Percentiles rank a stretch among this genome's conserved stretches.
These are phyloP conservation scores for Calonectria hawksworthii DNA, from an alignment of 2,329 filamentous ascomycete species.

Conservation along the genomic window DNA sequence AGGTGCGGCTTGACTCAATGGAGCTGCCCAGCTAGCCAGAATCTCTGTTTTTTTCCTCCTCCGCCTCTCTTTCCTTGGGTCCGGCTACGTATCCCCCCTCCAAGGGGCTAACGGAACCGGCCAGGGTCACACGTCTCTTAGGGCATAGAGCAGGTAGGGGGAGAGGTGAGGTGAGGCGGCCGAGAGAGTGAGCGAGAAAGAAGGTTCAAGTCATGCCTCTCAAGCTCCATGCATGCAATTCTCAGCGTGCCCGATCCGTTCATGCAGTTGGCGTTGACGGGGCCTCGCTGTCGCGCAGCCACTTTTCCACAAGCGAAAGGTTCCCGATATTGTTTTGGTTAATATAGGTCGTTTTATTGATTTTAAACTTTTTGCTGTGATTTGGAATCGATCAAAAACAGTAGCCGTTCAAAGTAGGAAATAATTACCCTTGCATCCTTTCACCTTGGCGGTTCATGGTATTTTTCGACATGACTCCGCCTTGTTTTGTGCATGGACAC, in stretches of 20 bases:
- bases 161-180: too few species aligned
- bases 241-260: constrained; percentile 20
- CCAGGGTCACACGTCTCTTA: neutral
- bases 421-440: neutral
- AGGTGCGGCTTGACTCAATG: constrained; percentile 6
- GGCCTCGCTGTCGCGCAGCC: constrained; percentile 16
- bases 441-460: neutral
- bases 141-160: neutral
- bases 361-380: neutral
- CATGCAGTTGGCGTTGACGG: constrained; percentile 21
- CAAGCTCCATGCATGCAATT: constrained; percentile 19
- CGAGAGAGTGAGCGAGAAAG: neutral
- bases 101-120: neutral
- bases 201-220: neutral
- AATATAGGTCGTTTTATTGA: neutral
- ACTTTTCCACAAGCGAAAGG: constrained; percentile 7
- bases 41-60: neutral
- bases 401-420: neutral
- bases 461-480: neutral
- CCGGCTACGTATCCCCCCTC: neutral
- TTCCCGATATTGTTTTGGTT: neutral
- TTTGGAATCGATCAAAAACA: neutral
- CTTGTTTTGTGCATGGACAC: neutral
- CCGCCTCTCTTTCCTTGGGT: neutral
- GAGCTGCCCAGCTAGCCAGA: neutral